Conservation (phyloP, 1,139 yeast genomes). For the Yamadazyma triangularis region DNA sequence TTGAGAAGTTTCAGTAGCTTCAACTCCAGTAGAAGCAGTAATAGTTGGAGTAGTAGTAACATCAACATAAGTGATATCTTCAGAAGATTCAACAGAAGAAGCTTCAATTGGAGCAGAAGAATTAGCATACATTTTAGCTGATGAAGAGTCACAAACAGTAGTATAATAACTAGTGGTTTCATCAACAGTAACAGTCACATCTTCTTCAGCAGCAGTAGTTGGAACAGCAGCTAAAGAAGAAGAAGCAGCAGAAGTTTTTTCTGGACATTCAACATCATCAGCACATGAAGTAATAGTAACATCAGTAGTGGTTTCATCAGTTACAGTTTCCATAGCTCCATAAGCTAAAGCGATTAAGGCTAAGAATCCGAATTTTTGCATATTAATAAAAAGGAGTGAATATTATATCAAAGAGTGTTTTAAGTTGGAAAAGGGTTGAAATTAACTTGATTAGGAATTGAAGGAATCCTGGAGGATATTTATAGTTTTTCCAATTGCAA, state of each 20-base stretch:
- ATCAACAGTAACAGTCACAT: slow-evolving; percentile 13
- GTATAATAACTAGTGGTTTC: slow-evolving; percentile 33
- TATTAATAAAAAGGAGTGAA: no score
- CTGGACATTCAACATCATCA: slow-evolving; percentile 23
- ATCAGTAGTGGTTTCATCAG: slow-evolving; percentile 29
- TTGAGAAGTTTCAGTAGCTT: slow-evolving; percentile 30
- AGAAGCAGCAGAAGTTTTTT: no score
- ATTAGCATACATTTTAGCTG: slow-evolving; percentile 5
- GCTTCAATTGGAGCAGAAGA: slow-evolving; percentile 14
- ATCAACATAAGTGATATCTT: slow-evolving; percentile 21
- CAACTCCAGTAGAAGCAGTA: slow-evolving; percentile 33
- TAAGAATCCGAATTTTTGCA: slow-evolving; percentile 28
- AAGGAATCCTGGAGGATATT: no score
- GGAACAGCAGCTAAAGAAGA: slow-evolving; percentile 19
- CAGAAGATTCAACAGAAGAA: slow-evolving; percentile 19
- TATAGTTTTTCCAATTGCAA: no score
- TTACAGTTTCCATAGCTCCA: slow-evolving; percentile 28
- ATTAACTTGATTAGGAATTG: no score
- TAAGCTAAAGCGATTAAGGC: slow-evolving; percentile 22
- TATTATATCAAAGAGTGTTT: no score
- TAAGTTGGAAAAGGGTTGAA: no score
- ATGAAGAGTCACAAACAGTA: slow-evolving; percentile 36
- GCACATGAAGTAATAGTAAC: slow-evolving; percentile 43
- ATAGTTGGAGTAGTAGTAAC: slow-evolving; percentile 31
- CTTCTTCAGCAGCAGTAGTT: slow-evolving; percentile 6